Evolutionary conservation across 495 filamentous ascomycete genomes (phyloP).

Genomic region (Clohesyomyces aquaticus): DNA sequence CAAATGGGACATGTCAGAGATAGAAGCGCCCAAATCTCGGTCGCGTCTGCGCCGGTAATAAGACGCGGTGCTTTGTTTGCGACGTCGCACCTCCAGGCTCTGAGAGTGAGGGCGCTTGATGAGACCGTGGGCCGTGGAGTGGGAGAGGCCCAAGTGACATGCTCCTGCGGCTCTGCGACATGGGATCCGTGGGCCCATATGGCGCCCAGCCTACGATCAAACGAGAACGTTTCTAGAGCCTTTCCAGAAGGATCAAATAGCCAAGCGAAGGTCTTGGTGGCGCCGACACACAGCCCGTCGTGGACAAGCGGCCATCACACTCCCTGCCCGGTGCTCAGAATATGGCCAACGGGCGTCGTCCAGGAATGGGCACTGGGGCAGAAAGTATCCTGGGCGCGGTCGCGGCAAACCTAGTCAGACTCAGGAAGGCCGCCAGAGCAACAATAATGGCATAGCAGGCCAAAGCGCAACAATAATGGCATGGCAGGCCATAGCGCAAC

Average conservation of each 20-base stretch:
- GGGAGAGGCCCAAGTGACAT: slow-evolving; percentile 21
- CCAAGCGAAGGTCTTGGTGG: slow-evolving; percentile 33
- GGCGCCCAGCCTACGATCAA: slow-evolving; percentile 29
- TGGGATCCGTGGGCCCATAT: slow-evolving; percentile 13
- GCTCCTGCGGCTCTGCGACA: slow-evolving; percentile 5
- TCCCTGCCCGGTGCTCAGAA: slow-evolving; percentile 9
- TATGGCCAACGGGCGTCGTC: slow-evolving; percentile 20
- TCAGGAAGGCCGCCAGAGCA: no score
- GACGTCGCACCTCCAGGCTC: slow-evolving; percentile 29
- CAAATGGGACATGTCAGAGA: slow-evolving; percentile 28
- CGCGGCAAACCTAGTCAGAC: slow-evolving; percentile 9
- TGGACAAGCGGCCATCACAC: slow-evolving; percentile 25
- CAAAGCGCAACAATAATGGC: no score
- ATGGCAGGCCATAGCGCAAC: no score
- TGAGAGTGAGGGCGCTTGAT: neutral
- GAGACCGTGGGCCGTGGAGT: slow-evolving; percentile 13
- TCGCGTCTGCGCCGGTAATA: neutral
- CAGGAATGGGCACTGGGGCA: slow-evolving; percentile 2
- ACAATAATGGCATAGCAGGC: no score
- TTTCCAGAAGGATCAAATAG: slow-evolving; percentile 40
- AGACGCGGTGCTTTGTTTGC: slow-evolving; percentile 7
- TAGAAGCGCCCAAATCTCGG: slow-evolving; percentile 3
- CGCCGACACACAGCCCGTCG: slow-evolving; percentile 8
- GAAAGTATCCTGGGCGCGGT: slow-evolving; percentile 2
- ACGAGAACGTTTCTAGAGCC: slow-evolving; percentile 39